Base-by-base conservation (phyloP, 257 asterid species). In the Ligustrum vulgare region DNA sequence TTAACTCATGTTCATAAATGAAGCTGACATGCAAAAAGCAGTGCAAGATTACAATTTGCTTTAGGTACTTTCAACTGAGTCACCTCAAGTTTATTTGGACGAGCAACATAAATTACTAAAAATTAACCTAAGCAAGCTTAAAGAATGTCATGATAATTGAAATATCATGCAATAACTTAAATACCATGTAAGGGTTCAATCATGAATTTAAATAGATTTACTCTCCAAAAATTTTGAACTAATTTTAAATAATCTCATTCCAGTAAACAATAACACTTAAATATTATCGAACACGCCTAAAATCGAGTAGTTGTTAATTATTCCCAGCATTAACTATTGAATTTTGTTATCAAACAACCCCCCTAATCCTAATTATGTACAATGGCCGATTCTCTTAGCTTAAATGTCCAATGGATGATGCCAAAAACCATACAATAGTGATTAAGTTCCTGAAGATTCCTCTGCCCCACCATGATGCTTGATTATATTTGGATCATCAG, bases 391-490 rank as follows among this genome's bases (percentile, higher is more conserved):
- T 78, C 41, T 67, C 62, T 36, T 71, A 41, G 74, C 78, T 73
- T 60, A 28, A 72, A 70, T 62, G 79, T 76, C 67, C 73, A 77
- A 76, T 62, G 54, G 72, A 81, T 62, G 25, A 75, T 70, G 77
- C 69, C 49, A 63, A 20, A 65, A 18, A 64, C 64, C 47, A 60
- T 73, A 81, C 13, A 60, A 78, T 20, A 70, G 83, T 12, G 62
- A 81, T 80, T 66, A 35, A 80, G 76, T 76, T 51, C 79, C 75
- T 76, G 76, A 10, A 67, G 78, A 79, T 71, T 80, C 74, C 60
- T 66, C 78, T 77, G 67, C 73, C 92, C 92, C 86, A 84, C 89
- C 69, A 56, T 77, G 81, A 83, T 83, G 83, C 79, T 73, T 35
- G 80, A 69, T 72, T 81, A 80, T 79, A 82, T 77, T 56, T 79